phyloP scores from a whole-genome alignment of 176 grass and related monocot genomes.

The Rhynchospora tenuis region DNA sequence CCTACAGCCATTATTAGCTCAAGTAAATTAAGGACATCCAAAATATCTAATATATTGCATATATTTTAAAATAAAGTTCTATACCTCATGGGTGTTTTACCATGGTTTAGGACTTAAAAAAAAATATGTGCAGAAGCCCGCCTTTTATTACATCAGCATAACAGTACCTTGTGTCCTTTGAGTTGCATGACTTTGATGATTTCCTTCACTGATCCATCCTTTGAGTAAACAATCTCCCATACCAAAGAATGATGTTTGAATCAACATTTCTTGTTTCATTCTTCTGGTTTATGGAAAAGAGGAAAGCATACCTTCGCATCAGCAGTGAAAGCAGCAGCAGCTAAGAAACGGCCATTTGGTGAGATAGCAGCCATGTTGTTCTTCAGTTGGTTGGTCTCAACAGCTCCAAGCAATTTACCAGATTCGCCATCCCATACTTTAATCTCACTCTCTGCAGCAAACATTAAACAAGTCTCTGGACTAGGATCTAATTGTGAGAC shows the following conservation, averaged over 20 bases:
- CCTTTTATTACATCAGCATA: not conserved
- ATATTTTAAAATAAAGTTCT: not conserved
- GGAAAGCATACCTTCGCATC: constrained; percentile 72
- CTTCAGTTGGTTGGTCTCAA: constrained; percentile 94
- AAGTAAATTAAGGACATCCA: not conserved
- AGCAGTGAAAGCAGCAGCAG: constrained; percentile 95
- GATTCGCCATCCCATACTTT: constrained; percentile 96
- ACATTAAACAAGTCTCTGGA: not conserved
- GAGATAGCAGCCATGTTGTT: constrained; percentile 98
- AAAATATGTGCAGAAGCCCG: not conserved
- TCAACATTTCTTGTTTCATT: constrained; percentile 10
- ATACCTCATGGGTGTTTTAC: not conserved
- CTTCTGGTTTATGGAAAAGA: not conserved
- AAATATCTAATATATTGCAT: not conserved
- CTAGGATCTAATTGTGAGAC: not conserved
- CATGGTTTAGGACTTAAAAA: not conserved
- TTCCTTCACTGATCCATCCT: constrained; percentile 91
- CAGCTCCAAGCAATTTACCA: constrained; percentile 79
- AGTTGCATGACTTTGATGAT: constrained; percentile 87
- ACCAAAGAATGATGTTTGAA: constrained; percentile 33
- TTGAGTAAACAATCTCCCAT: constrained; percentile 92
- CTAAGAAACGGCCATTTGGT: constrained; percentile 89
- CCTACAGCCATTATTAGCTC: not conserved
- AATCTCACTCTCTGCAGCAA: constrained; percentile 71
- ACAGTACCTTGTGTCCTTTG: constrained; percentile 87